Evolutionary conservation across 2,329 filamentous ascomycete genomes (phyloP).

Genomic region (Venturia oleaginea): DNA sequence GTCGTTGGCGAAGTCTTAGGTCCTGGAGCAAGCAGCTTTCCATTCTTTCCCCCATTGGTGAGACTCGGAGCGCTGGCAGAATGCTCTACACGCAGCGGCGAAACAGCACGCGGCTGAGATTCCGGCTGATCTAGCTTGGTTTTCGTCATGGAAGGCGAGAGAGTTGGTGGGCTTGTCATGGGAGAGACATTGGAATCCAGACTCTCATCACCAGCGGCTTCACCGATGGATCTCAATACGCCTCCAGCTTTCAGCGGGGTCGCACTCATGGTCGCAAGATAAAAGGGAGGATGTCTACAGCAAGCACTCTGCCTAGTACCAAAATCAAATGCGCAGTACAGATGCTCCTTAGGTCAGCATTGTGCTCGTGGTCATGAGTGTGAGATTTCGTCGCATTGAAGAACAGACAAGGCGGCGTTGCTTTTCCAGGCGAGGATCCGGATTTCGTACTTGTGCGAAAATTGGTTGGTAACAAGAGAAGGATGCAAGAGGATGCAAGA

Average conservation of each 20-base stretch:
- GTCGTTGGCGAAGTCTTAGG: not conserved
- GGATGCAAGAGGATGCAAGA: not conserved
- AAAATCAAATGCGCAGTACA: not conserved
- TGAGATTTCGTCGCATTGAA: not conserved
- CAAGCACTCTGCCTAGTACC: not conserved
- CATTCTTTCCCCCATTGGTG: not conserved
- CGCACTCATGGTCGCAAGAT: not conserved
- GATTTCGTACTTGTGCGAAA: not conserved
- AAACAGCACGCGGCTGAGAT: slow-evolving; percentile 16
- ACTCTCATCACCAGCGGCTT: slow-evolving; percentile 3
- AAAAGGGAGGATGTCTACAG: not conserved
- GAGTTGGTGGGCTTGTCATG: slow-evolving; percentile 20
- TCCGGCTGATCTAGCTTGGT: not conserved
- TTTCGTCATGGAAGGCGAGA: slow-evolving; percentile 19
- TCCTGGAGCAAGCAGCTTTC: not conserved
- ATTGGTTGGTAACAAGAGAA: not conserved
- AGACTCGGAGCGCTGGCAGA: slow-evolving; percentile 16
- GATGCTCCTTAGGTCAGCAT: not conserved
- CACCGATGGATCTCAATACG: not conserved
- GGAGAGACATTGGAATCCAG: slow-evolving; percentile 30
- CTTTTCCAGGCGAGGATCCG: not conserved
- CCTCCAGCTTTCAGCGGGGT: not conserved
- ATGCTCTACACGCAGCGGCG: slow-evolving; percentile 22
- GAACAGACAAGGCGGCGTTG: not conserved
- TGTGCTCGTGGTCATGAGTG: not conserved